phyloP scores from a whole-genome alignment of 495 filamentous ascomycete species.

The Daldinia grandis region DNA sequence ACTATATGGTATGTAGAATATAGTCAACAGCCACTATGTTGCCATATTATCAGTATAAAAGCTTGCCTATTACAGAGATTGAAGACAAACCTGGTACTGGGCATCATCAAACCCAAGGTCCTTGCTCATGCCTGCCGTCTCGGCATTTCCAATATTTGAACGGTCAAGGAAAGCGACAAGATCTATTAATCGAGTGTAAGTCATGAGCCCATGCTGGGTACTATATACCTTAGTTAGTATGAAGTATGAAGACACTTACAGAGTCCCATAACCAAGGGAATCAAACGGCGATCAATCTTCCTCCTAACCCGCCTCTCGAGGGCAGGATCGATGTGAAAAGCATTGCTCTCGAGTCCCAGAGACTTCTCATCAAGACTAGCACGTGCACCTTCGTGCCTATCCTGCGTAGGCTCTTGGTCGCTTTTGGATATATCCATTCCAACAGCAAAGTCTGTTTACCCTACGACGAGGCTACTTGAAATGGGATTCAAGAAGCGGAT shows the following conservation, averaged over 20 bases:
- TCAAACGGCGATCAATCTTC: constrained; percentile 62
- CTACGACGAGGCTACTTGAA: neutral
- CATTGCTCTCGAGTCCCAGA: constrained; percentile 7
- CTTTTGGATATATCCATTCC: constrained; percentile 24
- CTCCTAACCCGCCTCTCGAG: constrained; percentile 65
- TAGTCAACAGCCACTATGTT: constrained; percentile 75
- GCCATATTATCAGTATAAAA: neutral
- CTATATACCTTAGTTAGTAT: neutral
- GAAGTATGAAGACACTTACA: constrained; percentile 12
- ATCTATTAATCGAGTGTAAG: constrained; percentile 52
- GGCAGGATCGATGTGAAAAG: constrained; percentile 55
- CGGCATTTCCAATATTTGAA: constrained; percentile 74
- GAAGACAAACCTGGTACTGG: constrained; percentile 48
- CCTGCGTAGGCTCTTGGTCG: constrained; percentile 26
- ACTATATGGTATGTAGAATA: constrained; percentile 77
- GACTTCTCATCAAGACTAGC: constrained; percentile 17
- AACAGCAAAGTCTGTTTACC: neutral
- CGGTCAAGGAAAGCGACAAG: constrained; percentile 73
- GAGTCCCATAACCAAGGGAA: constrained; percentile 34
- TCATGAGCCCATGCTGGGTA: neutral
- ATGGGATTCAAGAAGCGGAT: neutral
- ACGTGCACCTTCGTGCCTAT: constrained; percentile 5
- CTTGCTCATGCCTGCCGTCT: constrained; percentile 59
- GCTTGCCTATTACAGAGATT: no score
- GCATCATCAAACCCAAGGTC: constrained; percentile 52